These are phyloP conservation scores for Diaporthe sp. DNA, from an alignment of 2,329 filamentous ascomycete genomes.

Conservation along the genomic window DNA sequence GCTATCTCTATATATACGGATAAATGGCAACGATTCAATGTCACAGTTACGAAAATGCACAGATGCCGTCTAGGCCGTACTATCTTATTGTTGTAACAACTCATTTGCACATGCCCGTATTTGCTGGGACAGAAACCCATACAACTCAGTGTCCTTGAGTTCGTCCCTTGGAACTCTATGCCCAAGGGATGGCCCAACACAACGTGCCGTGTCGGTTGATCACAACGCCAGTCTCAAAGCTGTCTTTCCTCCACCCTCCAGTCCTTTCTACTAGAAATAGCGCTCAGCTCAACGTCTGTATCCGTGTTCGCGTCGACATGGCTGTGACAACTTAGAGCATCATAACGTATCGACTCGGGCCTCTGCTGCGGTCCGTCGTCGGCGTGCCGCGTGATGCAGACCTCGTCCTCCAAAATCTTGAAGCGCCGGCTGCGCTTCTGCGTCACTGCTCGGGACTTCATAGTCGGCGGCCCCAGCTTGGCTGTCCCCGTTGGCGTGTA, in stretches of 20 bases:
- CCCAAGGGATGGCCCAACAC: neutral
- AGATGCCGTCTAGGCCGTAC: neutral
- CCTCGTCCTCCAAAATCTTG: neutral
- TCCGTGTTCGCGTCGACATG: neutral
- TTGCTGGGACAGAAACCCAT: neutral
- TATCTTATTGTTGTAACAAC: neutral
- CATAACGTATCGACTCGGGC: neutral
- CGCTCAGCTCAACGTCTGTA: neutral
- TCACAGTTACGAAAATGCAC: neutral
- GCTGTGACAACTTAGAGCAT: neutral
- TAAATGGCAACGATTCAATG: conserved; percentile 19
- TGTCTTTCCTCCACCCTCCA: neutral
- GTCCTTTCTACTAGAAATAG: neutral
- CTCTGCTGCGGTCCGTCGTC: neutral
- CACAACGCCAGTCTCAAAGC: neutral
- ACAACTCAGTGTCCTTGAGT: neutral
- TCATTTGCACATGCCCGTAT: neutral
- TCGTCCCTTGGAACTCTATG: too few species aligned
- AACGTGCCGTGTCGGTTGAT: neutral
- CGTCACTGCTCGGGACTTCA: conserved; percentile 1
- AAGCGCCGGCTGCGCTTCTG: conserved; percentile 1
- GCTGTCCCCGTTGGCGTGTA: conserved; percentile 18
- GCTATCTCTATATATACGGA: neutral
- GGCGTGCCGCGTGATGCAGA: neutral
- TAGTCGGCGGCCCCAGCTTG: conserved; percentile 5